phyloP scores from a whole-genome alignment of 2,329 filamentous ascomycete species.

The Fusarium transvaalense region DNA sequence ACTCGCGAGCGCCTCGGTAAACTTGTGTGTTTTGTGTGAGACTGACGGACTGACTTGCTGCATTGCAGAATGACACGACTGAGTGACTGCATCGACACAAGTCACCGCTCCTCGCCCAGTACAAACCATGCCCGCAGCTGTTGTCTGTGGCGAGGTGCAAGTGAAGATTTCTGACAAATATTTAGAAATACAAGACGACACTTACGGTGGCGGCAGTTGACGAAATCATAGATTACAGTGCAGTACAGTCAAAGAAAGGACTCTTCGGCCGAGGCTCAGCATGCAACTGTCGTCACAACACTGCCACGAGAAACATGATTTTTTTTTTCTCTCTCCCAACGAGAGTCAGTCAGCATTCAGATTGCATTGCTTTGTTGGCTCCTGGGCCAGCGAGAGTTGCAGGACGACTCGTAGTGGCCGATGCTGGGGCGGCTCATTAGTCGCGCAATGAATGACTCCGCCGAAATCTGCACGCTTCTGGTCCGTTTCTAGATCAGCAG shows the following conservation, averaged over 20 bases:
- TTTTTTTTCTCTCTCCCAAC: conserved; percentile 9
- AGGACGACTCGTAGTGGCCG: conserved; percentile 46
- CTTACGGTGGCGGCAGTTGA: conserved; percentile 27
- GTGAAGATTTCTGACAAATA: conserved; percentile 16
- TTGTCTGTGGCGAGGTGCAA: conserved; percentile 27
- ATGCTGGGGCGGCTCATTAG: conserved; percentile 48
- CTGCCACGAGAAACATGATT: conserved; percentile 32
- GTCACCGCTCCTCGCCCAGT: conserved; percentile 3
- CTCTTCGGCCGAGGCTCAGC: conserved; percentile 10
- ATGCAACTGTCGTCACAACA: conserved; percentile 30
- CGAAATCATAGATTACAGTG: conserved; percentile 9
- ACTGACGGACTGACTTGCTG: conserved; percentile 21
- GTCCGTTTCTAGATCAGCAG: conserved; percentile 51
- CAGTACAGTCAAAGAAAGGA: conserved; percentile 1
- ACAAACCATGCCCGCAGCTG: conserved; percentile 3
- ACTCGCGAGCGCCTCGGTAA: conserved; percentile 25
- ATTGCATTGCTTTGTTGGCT: conserved; percentile 25
- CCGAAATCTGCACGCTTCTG: conserved; percentile 48
- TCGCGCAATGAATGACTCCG: conserved; percentile 37
- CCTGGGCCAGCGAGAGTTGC: conserved; percentile 38
- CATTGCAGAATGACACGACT: conserved; percentile 28
- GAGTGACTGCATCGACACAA: conserved; percentile 25
- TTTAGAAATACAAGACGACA: neutral
- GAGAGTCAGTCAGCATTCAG: conserved; percentile 14
- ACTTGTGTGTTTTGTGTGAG: conserved; percentile 30